Base-by-base conservation (phyloP, 306 rosid species). In the Sphenostylis stenocarpa region DNA sequence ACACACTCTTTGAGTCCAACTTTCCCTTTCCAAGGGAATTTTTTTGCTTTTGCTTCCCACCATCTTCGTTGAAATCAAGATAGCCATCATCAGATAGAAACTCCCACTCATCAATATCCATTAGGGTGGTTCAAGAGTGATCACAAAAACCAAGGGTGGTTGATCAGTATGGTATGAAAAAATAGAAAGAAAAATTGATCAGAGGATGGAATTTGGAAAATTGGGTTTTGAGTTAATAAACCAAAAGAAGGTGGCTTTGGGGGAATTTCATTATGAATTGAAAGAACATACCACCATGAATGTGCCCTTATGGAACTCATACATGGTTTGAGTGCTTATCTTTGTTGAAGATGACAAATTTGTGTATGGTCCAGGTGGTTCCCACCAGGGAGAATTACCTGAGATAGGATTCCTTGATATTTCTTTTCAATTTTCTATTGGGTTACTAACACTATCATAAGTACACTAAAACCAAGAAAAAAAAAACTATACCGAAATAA, bases 61-160 rank as follows among this genome's bases (percentile, higher is more conserved):
- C 83, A 31, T 82, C 89, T 14, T 85, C 93, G 26, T 78, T 84
- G 84, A 76, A 86, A 86, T 86, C 96, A 64, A 87, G 79, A 70
- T 78, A 85, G 2, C 87, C 87, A 80, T 85, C 91, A 68, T 86
- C 91, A 17, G 92, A 78, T 58, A 93, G 89, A 58, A 83, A 84
- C 39, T 91, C 98, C 98, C 98, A 93, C 85, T 84, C 98, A 26
- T 91, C 93, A 68, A 89, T 64, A 82, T 93, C 97, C 98, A 90
- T 87, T 41, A 26, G 17, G 47, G 41, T 60, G 41, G 15, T 36
- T 43, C 43, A 28, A 39, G 80, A 72, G 55, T 45, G 79, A 78
- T 55, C 49, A 47, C 45, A 70, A 38, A 56, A 41, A 44, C 36
- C 44, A 17, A 63, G 72, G 67, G 11, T 43, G 73, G n/a, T 41